phyloP scores from a whole-genome alignment of 176 grass and related monocot genomes.

The Oryza australiensis region DNA sequence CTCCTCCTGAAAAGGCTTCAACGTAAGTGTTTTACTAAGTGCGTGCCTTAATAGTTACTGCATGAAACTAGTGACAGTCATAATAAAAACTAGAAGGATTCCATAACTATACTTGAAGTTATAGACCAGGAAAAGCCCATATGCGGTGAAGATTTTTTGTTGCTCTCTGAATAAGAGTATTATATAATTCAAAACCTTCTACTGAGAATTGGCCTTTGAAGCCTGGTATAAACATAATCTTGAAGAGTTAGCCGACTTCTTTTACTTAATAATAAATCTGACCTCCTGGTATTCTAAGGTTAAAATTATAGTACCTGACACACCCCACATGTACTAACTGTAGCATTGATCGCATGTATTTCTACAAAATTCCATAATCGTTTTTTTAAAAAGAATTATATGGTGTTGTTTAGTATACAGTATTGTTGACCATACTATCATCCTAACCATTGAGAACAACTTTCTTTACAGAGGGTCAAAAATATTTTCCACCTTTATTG shows the following conservation, averaged over 20 bases:
- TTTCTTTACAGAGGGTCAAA: conserved; percentile 73
- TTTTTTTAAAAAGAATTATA: background rate
- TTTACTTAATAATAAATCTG: background rate
- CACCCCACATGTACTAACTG: background rate
- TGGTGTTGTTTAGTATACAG: background rate
- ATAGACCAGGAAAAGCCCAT: background rate
- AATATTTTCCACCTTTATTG: conserved; percentile 85
- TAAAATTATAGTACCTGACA: background rate
- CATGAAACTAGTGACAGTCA: conserved; percentile 2
- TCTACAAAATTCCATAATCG: background rate
- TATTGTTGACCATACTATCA: background rate
- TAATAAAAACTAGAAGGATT: background rate
- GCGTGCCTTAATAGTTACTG: background rate
- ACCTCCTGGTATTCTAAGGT: background rate
- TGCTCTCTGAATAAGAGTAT: background rate
- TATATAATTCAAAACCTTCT: background rate
- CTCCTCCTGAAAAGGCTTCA: conserved; percentile 76
- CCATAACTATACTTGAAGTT: background rate
- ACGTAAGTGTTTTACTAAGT: conserved; percentile 48
- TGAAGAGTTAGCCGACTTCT: background rate
- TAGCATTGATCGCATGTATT: conserved; percentile 5
- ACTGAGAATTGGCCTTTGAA: background rate
- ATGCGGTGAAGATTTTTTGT: background rate
- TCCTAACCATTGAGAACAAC: conserved; percentile 18
- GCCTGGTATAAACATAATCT: background rate